Evolutionary conservation across 306 rosid genomes (phyloP), one percentile per base, ranked within the genome.

Genomic region (Castanea crenata): DNA sequence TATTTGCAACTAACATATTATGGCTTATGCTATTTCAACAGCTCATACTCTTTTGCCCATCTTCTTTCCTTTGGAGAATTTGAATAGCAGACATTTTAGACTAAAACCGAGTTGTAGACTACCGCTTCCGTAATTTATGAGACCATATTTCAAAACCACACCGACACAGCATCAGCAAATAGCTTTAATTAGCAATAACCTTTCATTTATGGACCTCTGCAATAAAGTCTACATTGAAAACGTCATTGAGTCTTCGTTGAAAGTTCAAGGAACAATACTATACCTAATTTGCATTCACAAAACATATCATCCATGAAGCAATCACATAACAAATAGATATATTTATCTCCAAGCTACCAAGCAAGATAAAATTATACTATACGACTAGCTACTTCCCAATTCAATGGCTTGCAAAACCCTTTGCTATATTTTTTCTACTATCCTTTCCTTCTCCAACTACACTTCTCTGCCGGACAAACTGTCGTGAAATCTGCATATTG

Each of bases 401-500:
- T 25, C 61, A 55, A 86, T 86, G 94, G 82, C 83, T 31, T 74
- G 85, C 67, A 86, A 77, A 81, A 55, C 61, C 5, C 57, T 61
- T 21, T 46, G 79, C 25, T 35, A 52, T 34, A 67, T 79, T 29
- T 25, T 71, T 67, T 76, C 69, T 41, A 3, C 72, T 6, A n/a
- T 85, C 46, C 83, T 11, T 54, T 78, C 56, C 62, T 87, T 10
- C 71, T 64, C 46, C 88, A 78, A 6, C 76, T 82, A 76, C 76
- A 68, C 73, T 57, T 46, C 62, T 75, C 86, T 14, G 19, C 61
- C 8, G 88, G 55, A 27, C 82, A 86, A 74, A 59, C 61, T 9
- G 2, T 72, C 34, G 89, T 62, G 15, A 80, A 74, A 55, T 81
- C 63, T 11, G 80, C 59, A 5, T 84, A 90, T 69, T 92, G 92